A percentile compares a stretch with the other conserved stretches of the same genome.
Conservation (phyloP, 2,329 filamentous ascomycete genomes). For the Aschersonia sp. region DNA sequence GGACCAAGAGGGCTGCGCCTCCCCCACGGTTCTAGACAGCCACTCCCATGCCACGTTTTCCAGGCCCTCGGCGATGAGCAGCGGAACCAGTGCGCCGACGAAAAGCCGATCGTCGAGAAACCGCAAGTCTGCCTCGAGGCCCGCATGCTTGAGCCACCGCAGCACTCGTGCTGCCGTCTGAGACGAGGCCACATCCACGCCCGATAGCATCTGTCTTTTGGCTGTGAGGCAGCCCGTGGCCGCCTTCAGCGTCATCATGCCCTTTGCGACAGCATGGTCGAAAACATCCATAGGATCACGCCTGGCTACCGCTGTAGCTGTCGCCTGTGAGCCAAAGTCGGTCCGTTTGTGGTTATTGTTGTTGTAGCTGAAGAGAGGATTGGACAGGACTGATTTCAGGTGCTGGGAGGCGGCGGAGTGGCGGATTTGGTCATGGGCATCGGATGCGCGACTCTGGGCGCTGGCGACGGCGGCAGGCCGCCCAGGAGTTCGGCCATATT, state of each 20-base stretch:
- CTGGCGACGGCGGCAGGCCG: conserved; percentile 4
- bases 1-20: conserved; percentile 7
- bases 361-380: conserved; percentile 34
- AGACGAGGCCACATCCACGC: conserved; percentile 20
- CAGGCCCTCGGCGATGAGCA: conserved; percentile 36
- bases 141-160: conserved; percentile 38
- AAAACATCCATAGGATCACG: conserved; percentile 40
- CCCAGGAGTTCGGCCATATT: conserved; percentile 32
- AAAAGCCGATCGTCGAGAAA: conserved; percentile 28
- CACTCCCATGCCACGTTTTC: conserved; percentile 39
- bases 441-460: conserved; percentile 5
- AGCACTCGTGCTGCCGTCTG: conserved; percentile 33
- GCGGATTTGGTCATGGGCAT: conserved; percentile 15
- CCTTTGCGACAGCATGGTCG: conserved; percentile 37
- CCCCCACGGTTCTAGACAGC: conserved; percentile 26
- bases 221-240: conserved; percentile 39
- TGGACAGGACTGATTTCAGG: conserved; percentile 40
- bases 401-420: conserved; percentile 27
- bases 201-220: conserved; percentile 26
- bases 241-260: conserved; percentile 38
- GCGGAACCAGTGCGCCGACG: conserved; percentile 26
- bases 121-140: conserved; percentile 27
- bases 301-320: conserved; percentile 6
- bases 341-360: conserved; percentile 8
- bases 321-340: conserved; percentile 5